phyloP scores from a whole-genome alignment of 768 basidiomycete genomes.

The Lactarius hengduanensis region DNA sequence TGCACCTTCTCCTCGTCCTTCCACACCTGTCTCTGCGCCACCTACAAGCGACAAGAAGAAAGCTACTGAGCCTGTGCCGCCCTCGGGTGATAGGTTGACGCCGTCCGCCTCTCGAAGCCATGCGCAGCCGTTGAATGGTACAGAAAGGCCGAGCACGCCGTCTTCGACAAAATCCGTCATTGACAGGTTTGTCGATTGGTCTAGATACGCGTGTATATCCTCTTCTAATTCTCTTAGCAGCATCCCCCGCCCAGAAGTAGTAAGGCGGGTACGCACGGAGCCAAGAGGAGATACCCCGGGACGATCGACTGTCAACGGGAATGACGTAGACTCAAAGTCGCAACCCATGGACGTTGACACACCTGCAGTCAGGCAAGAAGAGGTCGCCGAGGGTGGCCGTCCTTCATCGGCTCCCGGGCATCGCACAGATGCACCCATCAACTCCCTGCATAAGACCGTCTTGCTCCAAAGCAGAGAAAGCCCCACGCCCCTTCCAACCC shows the following conservation, averaged over 20 bases:
- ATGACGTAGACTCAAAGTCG: slow-evolving; percentile 21
- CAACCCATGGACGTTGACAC: slow-evolving; percentile 27
- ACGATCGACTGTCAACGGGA: slow-evolving; percentile 34
- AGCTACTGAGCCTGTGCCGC: slow-evolving; percentile 34
- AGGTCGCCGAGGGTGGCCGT: slow-evolving; percentile 7
- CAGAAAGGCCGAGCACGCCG: slow-evolving; percentile 37
- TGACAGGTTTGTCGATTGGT: slow-evolving; percentile 52
- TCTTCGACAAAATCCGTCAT: slow-evolving; percentile 54
- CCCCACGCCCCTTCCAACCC: slow-evolving; percentile 30
- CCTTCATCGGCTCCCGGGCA: not conserved
- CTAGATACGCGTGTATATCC: not conserved
- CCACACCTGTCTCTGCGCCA: slow-evolving; percentile 22
- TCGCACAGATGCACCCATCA: slow-evolving; percentile 12
- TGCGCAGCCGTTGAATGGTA: slow-evolving; percentile 34
- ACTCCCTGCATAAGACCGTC: slow-evolving; percentile 15
- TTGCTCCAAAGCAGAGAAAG: slow-evolving; percentile 25
- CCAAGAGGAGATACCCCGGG: slow-evolving; percentile 40
- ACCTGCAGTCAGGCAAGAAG: slow-evolving; percentile 12
- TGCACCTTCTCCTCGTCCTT: slow-evolving; percentile 22
- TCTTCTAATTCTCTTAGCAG: slow-evolving; percentile 38
- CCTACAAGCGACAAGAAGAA: slow-evolving; percentile 24
- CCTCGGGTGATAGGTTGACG: slow-evolving; percentile 28
- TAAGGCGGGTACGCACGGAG: slow-evolving; percentile 54
- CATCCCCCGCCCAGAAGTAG: slow-evolving; percentile 77
- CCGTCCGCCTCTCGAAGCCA: slow-evolving; percentile 64